Evolutionary conservation across 768 basidiomycete species (phyloP).

Genomic region (Hypholoma fasciculare): DNA sequence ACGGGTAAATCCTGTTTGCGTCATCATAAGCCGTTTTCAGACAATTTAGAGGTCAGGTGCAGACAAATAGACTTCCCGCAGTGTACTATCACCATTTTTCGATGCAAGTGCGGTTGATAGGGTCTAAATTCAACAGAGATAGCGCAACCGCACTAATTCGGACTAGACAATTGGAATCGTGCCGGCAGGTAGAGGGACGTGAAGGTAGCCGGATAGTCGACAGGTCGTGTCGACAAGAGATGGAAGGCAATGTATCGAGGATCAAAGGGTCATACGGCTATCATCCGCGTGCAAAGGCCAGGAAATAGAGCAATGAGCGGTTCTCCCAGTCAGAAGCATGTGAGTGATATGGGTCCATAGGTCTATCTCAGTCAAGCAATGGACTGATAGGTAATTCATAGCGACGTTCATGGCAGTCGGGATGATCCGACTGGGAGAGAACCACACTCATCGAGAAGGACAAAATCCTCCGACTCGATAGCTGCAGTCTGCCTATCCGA

Average conservation of each 20-base stretch:
- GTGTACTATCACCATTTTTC: too few species aligned
- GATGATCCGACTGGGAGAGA: not conserved
- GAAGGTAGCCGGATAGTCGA: not conserved
- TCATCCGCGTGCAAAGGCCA: slow-evolving; percentile 1
- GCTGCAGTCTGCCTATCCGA: not conserved
- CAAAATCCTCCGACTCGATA: not conserved
- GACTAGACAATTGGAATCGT: not conserved
- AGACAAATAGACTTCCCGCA: not conserved
- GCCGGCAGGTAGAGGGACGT: not conserved
- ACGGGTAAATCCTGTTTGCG: not conserved
- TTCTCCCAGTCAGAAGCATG: not conserved
- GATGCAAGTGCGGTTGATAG: too few species aligned
- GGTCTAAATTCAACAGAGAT: too few species aligned
- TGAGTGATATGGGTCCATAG: not conserved
- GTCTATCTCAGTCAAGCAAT: not conserved
- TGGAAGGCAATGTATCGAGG: not conserved
- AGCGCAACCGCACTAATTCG: too few species aligned
- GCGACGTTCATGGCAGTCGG: not conserved
- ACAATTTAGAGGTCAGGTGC: not conserved
- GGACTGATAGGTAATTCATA: not conserved
- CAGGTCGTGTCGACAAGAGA: slow-evolving; percentile 7
- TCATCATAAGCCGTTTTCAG: too few species aligned
- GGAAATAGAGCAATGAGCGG: not conserved
- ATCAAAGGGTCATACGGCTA: not conserved
- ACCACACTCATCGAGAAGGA: not conserved